Base-by-base conservation (phyloP, 2,329 filamentous ascomycete species). In the Talaromyces sp. region DNA sequence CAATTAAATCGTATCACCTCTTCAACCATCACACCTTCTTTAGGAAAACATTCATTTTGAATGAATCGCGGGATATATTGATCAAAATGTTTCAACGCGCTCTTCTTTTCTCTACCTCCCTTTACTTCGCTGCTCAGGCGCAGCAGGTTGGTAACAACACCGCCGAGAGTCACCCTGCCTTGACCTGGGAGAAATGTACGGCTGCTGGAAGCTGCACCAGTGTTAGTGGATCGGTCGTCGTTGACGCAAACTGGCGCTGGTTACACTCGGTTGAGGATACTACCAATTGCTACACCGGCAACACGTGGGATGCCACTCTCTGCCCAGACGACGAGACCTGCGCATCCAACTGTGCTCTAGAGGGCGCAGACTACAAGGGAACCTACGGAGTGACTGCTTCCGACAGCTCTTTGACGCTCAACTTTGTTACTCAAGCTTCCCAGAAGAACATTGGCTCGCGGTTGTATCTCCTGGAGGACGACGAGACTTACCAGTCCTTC, bases 401-500 rank as follows among this genome's bases (percentile, higher is more conserved):
- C 52, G 82, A 80, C 33, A 76, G 78, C 61, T 76, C 77, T 5
- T 67, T 87, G 62, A 78, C 77, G 14, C 72, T 87, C 63, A 77
- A 77, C 59, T 82, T 81, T 66, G 76, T 81, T 61, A 82, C 78
- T 56, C 51, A 57, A 27, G 56, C 61, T 23, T 31, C 50, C 5
- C 70, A 75, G 60, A 68, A 70, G 23, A 80, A 79, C 64, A 67
- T 80, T 53, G 76, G 76, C 40, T 79, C 85, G 60, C 83, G 88
- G 67, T 76, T 87, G 51, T 91, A 89, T 73, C 81, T 90, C 65
- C 83, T 90, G 78, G 82, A 83, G 67, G 77, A 80, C 57, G 83
- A 87, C 52, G 79, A 78, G 67, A 83, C 82, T 63, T 91, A 91
- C 75, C 77, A 89, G 76, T 82, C 83, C 70, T 87, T 90, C 76